Base-by-base conservation (phyloP, 129 eudicot genomes). In the Flaveria bidentis region DNA sequence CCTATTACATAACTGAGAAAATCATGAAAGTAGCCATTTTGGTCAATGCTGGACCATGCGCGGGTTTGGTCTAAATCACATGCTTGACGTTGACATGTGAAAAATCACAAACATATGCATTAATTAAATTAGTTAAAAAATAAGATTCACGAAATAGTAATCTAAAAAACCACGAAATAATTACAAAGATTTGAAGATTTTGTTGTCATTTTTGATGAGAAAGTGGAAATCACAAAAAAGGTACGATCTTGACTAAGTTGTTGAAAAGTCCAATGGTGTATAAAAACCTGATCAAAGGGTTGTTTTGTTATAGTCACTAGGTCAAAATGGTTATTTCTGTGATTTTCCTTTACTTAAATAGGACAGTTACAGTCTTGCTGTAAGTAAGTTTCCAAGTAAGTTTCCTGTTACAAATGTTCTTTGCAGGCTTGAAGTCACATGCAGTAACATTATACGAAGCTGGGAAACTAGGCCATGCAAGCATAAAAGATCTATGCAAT, bases 371-470 rank as follows among this genome's bases (percentile, higher is more conserved):
- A 41, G 15, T 55, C 46, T 81, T 60, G 69, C 82, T 82, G 75
- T 30, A 75, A 65, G 46, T 61, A 69, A 51, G 47, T 75, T 62
- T 36, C 58, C 49, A 75, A 65, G 46, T 61, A 69, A 51, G 47
- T 75, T 62, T 36, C 58, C 49, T 63, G 50, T 39, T 70, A 76
- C 61, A 53, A 44, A 65, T 22, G 53, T 49, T 23, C 71, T 66
- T 84, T 76, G 52, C 92, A 94, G 99, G 99, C 74, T 87, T 95
- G 62, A 95, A 95, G 80, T 89, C 96, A 15, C 99, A 95, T 83
- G 99, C 99, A 51, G 99, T 95, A 60, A 95, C 99, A 60, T 77
- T 95, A 57, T 95, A 95, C 50, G 99, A 95, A 83, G 99, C 99
- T 6, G 99, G 99, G 13, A 95, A 95, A 80, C 87, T 95, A 18